Base-by-base conservation (phyloP, 768 basidiomycete genomes). In the Kwoniella botswanensis region DNA sequence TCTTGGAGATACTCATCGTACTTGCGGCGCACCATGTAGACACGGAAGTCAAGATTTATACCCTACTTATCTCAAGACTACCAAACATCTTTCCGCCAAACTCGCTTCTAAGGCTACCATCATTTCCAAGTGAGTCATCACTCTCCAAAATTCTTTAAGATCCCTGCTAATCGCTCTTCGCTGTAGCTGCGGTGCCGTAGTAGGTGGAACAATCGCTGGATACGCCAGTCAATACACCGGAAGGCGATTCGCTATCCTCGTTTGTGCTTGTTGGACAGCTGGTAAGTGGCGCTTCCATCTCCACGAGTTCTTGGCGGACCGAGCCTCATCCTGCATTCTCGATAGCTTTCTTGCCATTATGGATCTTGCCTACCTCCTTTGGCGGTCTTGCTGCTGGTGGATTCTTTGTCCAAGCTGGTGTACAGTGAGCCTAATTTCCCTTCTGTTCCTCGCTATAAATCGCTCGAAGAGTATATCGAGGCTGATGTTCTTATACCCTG, bases 361-460 rank as follows among this genome's bases (percentile, higher is more conserved):
- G 93, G 94, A 92, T 93, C 74, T 75, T 96, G 7, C 94, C 94
- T 2, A 83, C 76, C 6, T 83, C 86, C 1, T 94, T 94, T 82
- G 81, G 87, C 0, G 87, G 85, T 1, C 89, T 97, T 10, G 79
- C 92, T 0, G 92, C 92, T 0, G 93, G 93, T 10, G 93, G 93
- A 0, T 96, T 95, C 71, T 76, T 75, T 75, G 85, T 93, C 17
- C 93, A 94, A 78, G 88, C 92, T 74, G 92, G 92, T 62, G 92
- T 95, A 15, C 66, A 67, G 68, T 64, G 68, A 46, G 68, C 63
- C 17, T 9, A 13, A 54, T 53, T 42, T 54, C 17, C 41, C 18
- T n/a, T 15, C 17, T 62, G 2, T 7, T 15, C 24, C 44, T n/a
- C n/a, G n/a, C n/a, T n/a, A n/a, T n/a, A n/a, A n/a, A n/a, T n/a